phyloP scores from a whole-genome alignment of 2,329 filamentous ascomycete genomes.

The Sporothrix pseudoabietina region DNA sequence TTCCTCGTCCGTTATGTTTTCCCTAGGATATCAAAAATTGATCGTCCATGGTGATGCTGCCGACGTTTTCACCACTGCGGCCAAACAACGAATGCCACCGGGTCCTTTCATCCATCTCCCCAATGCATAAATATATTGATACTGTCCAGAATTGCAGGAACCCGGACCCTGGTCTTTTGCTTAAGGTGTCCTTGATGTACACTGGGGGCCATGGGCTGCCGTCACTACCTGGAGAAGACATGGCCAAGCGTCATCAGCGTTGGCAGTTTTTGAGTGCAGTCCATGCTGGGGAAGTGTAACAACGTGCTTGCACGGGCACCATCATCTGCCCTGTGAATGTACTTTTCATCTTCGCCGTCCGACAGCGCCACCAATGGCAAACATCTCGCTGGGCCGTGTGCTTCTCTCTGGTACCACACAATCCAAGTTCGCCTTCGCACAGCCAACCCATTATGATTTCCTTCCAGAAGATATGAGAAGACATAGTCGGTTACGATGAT shows the following conservation, averaged over 20 bases:
- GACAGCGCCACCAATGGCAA: not conserved
- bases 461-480: not conserved
- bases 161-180: not conserved
- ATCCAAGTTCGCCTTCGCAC: not conserved
- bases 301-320: too few relatives aligned
- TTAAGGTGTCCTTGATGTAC: not conserved
- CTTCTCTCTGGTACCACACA: not conserved
- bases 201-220: not conserved
- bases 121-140: not conserved
- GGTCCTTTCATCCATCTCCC: not conserved
- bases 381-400: not conserved
- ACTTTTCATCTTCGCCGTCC: too few relatives aligned
- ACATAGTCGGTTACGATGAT: too few relatives aligned
- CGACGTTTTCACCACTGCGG: too few relatives aligned
- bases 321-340: too few relatives aligned
- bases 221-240: not conserved
- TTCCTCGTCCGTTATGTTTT: not conserved
- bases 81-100: not conserved
- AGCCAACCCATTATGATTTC: not conserved
- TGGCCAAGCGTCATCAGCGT: not conserved
- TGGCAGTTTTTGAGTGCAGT: not conserved
- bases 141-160: not conserved
- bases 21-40: not conserved
- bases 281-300: not conserved
- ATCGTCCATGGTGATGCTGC: not conserved